Conservation (phyloP, 805 yeast genomes). For the Lipomyces mesembrius region DNA sequence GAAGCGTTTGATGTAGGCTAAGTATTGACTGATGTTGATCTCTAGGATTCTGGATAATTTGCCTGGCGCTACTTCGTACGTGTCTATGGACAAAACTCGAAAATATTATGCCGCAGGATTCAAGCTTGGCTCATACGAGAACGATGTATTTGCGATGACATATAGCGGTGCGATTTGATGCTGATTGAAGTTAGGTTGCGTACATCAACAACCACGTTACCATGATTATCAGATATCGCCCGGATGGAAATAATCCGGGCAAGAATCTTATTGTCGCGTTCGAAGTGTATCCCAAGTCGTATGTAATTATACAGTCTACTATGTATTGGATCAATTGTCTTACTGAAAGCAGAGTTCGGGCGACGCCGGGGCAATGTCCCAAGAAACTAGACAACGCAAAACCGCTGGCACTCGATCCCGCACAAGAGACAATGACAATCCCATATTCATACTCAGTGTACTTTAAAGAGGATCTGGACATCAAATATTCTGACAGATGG, state of each 20-base stretch:
- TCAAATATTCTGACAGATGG: conserved; percentile 75
- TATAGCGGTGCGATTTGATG: conserved; percentile 28
- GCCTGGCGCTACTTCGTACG: conserved; percentile 87
- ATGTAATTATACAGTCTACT: conserved; percentile 47
- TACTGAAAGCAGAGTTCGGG: not conserved
- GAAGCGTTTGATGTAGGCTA: not conserved
- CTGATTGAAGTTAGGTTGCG: conserved; percentile 43
- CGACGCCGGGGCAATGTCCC: conserved; percentile 63
- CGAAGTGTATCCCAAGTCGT: conserved; percentile 83
- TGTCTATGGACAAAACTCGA: conserved; percentile 59
- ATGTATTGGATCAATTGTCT: not conserved
- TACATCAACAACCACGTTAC: conserved; percentile 79
- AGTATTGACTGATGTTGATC: not conserved
- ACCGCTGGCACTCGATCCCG: conserved; percentile 58
- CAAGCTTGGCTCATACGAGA: conserved; percentile 72
- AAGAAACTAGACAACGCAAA: conserved; percentile 67
- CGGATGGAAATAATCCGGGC: conserved; percentile 44
- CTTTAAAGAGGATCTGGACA: conserved; percentile 79
- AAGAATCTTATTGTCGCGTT: conserved; percentile 70
- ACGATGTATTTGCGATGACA: conserved; percentile 44
- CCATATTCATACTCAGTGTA: conserved; percentile 86
- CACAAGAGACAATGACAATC: conserved; percentile 49
- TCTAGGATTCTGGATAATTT: conserved; percentile 64
- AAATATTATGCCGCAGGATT: conserved; percentile 86
- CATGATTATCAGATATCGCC: conserved; percentile 76